phyloP scores from a whole-genome alignment of 75 land plant species.

The Pseudotsuga menziesii region DNA sequence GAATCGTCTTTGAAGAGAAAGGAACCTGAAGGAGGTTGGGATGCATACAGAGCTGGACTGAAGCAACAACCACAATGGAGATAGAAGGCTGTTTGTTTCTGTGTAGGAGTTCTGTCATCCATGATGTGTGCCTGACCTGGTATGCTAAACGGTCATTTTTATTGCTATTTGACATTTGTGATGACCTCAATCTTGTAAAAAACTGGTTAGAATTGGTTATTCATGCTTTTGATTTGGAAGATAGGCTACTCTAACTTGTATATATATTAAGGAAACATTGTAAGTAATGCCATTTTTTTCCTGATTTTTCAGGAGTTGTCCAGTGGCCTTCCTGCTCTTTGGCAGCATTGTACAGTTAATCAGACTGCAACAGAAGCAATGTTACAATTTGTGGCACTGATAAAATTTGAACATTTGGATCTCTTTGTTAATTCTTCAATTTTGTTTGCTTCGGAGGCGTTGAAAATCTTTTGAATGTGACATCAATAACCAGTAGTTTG shows the following conservation, averaged over 20 bases:
- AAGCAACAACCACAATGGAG: slow-evolving; percentile 12
- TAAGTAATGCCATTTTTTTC: background rate
- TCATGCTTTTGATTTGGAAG: background rate
- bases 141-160: background rate
- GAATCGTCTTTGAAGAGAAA: slow-evolving; percentile 17
- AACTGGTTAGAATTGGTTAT: background rate
- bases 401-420: background rate
- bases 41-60: slow-evolving; percentile 8
- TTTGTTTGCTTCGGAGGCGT: slow-evolving; percentile 11
- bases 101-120: slow-evolving; percentile 3
- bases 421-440: slow-evolving; percentile 5
- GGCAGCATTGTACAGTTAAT: slow-evolving; percentile 6
- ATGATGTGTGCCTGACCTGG: background rate
- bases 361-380: slow-evolving; percentile 1
- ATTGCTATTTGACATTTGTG: background rate
- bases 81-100: background rate
- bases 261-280: background rate
- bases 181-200: background rate
- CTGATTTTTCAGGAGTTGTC: background rate
- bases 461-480: slow-evolving; percentile 6
- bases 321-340: background rate
- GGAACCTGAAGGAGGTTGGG: slow-evolving; percentile 22
- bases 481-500: slow-evolving; percentile 4
- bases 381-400: background rate
- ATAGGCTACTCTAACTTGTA: background rate